Conservation (phyloP, 2,329 filamentous ascomycete species). For the Fusarium coffeatum region DNA sequence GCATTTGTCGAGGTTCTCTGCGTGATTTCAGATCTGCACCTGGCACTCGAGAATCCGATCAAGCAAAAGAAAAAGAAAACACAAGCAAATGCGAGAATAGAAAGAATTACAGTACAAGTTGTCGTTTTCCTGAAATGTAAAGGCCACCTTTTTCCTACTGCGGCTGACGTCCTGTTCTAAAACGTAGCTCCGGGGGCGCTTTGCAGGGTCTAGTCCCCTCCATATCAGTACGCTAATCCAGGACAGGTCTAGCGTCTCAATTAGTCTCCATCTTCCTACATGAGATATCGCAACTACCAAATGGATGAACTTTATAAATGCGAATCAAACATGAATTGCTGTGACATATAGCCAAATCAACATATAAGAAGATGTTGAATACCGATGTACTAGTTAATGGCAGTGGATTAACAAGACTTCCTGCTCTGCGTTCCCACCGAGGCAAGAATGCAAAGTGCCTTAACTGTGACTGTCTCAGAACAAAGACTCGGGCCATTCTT, state of each 20-base stretch:
- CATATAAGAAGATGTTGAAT: neutral
- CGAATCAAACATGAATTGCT: neutral
- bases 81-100: conserved; percentile 31
- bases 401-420: neutral
- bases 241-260: conserved; percentile 8
- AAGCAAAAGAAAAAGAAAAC: conserved; percentile 24
- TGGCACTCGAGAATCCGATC: conserved; percentile 31
- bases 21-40: conserved; percentile 31
- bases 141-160: conserved; percentile 43
- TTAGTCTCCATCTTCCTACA: neutral
- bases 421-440: neutral
- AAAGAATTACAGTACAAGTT: conserved; percentile 26
- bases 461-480: neutral
- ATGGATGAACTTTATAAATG: conserved; percentile 1
- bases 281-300: neutral
- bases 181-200: conserved; percentile 28
- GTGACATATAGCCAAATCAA: neutral
- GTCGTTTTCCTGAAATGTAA: conserved; percentile 28
- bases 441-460: neutral
- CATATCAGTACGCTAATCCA: conserved; percentile 21
- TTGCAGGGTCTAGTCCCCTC: conserved; percentile 29
- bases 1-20: conserved; percentile 26
- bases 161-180: conserved; percentile 39
- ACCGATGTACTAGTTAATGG: accelerated
- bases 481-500: conserved; percentile 8